Base-by-base conservation (phyloP, 257 asterid species). In the Ballota nigra region DNA sequence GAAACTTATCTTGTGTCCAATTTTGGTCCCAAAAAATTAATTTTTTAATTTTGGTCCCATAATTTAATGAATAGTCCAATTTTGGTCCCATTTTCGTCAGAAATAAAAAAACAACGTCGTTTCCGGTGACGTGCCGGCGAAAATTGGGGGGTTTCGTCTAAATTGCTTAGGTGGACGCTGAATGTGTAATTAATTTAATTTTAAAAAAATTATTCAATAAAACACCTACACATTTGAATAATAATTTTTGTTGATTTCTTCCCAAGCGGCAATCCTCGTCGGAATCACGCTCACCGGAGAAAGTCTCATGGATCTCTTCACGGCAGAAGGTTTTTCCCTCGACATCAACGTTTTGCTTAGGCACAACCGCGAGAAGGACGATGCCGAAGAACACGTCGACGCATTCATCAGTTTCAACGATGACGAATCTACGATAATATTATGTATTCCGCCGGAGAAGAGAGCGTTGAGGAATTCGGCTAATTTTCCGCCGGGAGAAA, bases 301-400 rank as follows among this genome's bases (percentile, higher is more conserved):
- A 58, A 94, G 91, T 24, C 90, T 61, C 3, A 91, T 97, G 0
- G 99, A 89, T 62, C 99, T 77, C 73, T 89, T 91, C 1, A 73
- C 85, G 57, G 82, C 91, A 77, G 84, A 74, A 1, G 82, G 66
- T 74, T 90, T 86, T n/a, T 91, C 92, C 22, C 87, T 65, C 0
- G 92, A 89, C 49, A 95, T 80, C 55, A 96, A 83, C 63, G 95
- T 91, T 75, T 91, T 91, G 85, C 97, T 94, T 23, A 91, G 78
- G 72, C 97, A 91, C 0, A 98, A 94, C 8, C 99, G 79, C 9
- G 99, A 87, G 74, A 89, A 89, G 0, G 98, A 94, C 19, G 97
- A 86, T 29, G 96, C 95, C 0, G 99, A 85, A 1, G 99, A 95
- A 71, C 99, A 91, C 1, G 77, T 68, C 34, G 84, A 68, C 0